Evolutionary conservation across 2,329 filamentous ascomycete species (phyloP), one percentile per base, ranked within the genome.

Genomic region (Bipolaris zeicola): DNA sequence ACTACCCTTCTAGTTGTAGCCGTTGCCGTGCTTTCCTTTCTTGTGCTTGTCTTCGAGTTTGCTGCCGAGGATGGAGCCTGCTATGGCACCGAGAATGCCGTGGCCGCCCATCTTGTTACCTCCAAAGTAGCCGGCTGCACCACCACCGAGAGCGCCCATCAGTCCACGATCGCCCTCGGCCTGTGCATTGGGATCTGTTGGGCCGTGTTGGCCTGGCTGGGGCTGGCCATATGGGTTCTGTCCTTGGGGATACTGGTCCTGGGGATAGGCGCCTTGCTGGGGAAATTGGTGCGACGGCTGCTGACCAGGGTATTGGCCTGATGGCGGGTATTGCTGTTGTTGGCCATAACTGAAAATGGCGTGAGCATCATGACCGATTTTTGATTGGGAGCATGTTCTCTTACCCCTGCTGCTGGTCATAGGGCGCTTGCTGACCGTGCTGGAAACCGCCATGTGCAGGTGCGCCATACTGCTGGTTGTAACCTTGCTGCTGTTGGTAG

Each of bases 161-260:
- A 87, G 74, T 36, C 84, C 85, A 53, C 85, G 81, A 58, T 87
- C 85, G 46, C 80, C 82, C 46, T 84, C 82, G 45, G 76, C 78
- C 36, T 80, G 80, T 52, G 73, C 73, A 58, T 76, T 77, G 11
- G 80, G 80, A 39, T 78, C 76, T 37, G 78, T 80, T 14, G 79
- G 65, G 34, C 79, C 79, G 55, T 78, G 78, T 62, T 67, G 73
- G 31, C 62, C 76, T 62, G 59, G 57, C 45, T 49, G 52, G 18
- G 59, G 57, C 45, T 49, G 52, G 18, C 73, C 74, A 64, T 80
- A 76, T 7, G 60, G 45, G 14, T 64, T 58, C 37, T 68, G 67
- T 50, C 64, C 67, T 22, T 74, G 71, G 7, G 75, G 73, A 62
- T 77, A 70, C 61, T 76, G 74, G 57, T 74, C 63, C 39, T 73